These are phyloP conservation scores for Quercus phellos DNA, from an alignment of 331 rosid genomes.

Conservation along the genomic window DNA sequence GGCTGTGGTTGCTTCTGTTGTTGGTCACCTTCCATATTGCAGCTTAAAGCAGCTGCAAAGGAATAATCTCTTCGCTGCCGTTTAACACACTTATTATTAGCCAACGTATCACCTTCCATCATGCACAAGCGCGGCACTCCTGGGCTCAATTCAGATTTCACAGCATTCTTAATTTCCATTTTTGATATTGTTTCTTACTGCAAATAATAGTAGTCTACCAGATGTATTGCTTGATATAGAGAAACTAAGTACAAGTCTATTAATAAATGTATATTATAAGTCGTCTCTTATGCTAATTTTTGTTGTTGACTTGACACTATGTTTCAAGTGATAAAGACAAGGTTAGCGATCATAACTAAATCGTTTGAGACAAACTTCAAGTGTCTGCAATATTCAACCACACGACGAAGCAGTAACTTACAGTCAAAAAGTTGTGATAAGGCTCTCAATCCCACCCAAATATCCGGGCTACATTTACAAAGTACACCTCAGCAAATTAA, in stretches of 20 bases:
- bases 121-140: slow-evolving; percentile 29
- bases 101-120: slow-evolving; percentile 28
- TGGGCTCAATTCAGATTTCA: slow-evolving; percentile 39
- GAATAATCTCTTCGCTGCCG: slow-evolving; percentile 39
- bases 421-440: background rate
- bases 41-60: slow-evolving; percentile 7
- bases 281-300: slow-evolving; percentile 31
- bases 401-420: slow-evolving; percentile 3
- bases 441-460: slow-evolving; percentile 1
- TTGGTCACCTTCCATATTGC: slow-evolving; percentile 22
- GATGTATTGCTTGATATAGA: background rate
- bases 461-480: slow-evolving; percentile 4
- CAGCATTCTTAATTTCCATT: slow-evolving; percentile 35
- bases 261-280: background rate
- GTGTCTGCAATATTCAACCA: slow-evolving; percentile 19
- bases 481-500: background rate
- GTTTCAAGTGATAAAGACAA: slow-evolving; percentile 11
- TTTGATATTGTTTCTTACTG: background rate
- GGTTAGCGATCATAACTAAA: slow-evolving; percentile 39
- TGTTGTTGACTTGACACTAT: slow-evolving; percentile 15
- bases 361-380: slow-evolving; percentile 28
- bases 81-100: slow-evolving; percentile 30
- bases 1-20: slow-evolving; percentile 22
- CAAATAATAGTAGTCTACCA: background rate
- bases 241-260: slow-evolving; percentile 8